Conservation (phyloP, 2,329 filamentous ascomycete species). For the Trichophyton benhamiae region DNA sequence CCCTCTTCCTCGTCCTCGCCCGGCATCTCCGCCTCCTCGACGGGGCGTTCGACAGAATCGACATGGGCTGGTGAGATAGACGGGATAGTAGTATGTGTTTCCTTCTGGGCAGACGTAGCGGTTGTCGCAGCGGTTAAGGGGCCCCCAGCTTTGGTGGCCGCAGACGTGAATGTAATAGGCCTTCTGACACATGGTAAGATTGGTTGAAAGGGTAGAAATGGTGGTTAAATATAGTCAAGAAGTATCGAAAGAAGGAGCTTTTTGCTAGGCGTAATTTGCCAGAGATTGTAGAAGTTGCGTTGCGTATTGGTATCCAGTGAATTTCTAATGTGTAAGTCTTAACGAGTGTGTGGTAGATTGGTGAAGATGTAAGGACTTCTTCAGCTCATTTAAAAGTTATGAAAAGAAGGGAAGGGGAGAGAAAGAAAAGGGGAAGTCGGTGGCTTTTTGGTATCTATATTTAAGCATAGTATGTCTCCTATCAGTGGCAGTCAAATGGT, state of each 20-base stretch:
- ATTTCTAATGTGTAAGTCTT: background rate
- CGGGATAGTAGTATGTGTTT: conserved; percentile 10
- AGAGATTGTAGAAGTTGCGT: background rate
- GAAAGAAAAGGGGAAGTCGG: background rate
- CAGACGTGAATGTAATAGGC: conserved; percentile 14
- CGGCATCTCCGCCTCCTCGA: background rate
- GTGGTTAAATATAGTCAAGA: background rate
- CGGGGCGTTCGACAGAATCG: conserved; percentile 11
- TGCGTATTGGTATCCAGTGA: background rate
- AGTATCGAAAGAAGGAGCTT: background rate
- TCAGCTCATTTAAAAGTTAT: background rate
- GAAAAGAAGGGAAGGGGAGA: background rate
- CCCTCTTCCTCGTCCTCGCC: background rate
- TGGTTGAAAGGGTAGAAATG: background rate
- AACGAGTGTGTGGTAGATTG: background rate
- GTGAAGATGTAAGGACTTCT: background rate
- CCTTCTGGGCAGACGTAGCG: conserved; percentile 12
- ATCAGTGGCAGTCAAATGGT: background rate
- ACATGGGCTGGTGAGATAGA: conserved; percentile 11
- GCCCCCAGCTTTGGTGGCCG: conserved; percentile 14
- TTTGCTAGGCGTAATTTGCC: background rate
- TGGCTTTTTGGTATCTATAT: background rate
- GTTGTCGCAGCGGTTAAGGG: conserved; percentile 12
- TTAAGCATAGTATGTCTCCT: background rate
- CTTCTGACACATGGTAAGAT: conserved; percentile 13